Conservation (phyloP, 345 rosid species). For the Citrus unshiu region DNA sequence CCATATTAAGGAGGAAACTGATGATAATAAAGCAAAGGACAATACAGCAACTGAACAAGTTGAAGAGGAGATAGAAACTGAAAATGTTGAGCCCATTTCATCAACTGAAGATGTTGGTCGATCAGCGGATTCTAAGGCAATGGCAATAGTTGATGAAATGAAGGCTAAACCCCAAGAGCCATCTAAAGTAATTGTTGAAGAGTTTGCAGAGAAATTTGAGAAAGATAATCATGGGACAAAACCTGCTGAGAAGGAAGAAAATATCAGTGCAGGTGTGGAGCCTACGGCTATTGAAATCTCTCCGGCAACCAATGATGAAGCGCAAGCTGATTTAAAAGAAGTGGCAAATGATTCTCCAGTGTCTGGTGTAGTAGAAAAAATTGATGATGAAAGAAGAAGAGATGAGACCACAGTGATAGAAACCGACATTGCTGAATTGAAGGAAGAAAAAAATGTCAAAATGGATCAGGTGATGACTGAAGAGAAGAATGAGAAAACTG, state of each 20-base stretch:
- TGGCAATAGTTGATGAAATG: constrained; percentile 8
- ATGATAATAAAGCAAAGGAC: not conserved
- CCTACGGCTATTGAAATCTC: not conserved
- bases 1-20: not conserved
- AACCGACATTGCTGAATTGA: not conserved
- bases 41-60: constrained; percentile 6
- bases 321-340: not conserved
- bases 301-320: not conserved
- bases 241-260: too few species aligned
- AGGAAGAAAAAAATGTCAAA: not conserved
- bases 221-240: not conserved
- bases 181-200: not conserved
- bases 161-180: constrained; percentile 8
- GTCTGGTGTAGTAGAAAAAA: not conserved
- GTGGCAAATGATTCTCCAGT: not conserved
- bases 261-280: too few species aligned
- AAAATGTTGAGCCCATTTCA: not conserved
- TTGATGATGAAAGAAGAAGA: not conserved
- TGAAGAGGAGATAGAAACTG: not conserved
- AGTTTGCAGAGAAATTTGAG: not conserved
- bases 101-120: constrained; percentile 7
- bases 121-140: not conserved
- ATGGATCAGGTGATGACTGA: not conserved
- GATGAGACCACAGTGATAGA: not conserved
- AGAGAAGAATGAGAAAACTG: constrained; percentile 7